Evolutionary conservation across 306 rosid genomes (phyloP).

Genomic region (Albizia julibrissin): DNA sequence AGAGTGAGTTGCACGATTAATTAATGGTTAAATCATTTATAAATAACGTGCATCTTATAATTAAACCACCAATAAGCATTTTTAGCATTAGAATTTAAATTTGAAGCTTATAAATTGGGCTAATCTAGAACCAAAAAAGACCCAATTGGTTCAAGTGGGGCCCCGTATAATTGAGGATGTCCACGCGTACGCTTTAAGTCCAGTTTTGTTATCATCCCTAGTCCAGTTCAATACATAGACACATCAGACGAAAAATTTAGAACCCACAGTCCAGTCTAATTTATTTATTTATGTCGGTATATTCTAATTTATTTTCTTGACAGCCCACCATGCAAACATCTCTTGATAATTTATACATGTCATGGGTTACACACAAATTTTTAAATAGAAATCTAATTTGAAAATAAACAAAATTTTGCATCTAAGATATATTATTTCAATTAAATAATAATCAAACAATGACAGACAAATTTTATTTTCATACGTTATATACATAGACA

Average conservation of each 20-base stretch:
- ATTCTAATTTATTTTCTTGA: too few relatives aligned
- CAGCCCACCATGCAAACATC: not conserved
- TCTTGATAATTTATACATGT: not conserved
- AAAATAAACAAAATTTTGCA: not conserved
- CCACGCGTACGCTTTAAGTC: not conserved
- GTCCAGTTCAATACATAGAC: not conserved
- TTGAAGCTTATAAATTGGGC: not conserved
- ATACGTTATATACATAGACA: not conserved
- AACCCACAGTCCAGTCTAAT: too few relatives aligned
- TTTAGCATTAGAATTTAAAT: not conserved
- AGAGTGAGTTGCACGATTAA: not conserved
- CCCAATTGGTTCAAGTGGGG: not conserved
- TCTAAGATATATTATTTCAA: not conserved
- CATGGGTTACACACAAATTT: not conserved
- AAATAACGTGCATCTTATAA: not conserved
- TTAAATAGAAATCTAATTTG: not conserved
- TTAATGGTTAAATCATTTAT: not conserved
- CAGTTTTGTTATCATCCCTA: not conserved
- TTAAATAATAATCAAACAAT: not conserved
- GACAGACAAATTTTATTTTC: not conserved
- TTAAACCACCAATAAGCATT: not conserved
- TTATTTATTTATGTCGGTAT: too few relatives aligned
- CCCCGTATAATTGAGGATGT: not conserved
- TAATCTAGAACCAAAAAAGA: not conserved
- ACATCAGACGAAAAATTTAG: too few relatives aligned